Evolutionary conservation across 805 yeast species (phyloP), one percentile per base, ranked within the genome.

Genomic region (Candida michaelii): DNA sequence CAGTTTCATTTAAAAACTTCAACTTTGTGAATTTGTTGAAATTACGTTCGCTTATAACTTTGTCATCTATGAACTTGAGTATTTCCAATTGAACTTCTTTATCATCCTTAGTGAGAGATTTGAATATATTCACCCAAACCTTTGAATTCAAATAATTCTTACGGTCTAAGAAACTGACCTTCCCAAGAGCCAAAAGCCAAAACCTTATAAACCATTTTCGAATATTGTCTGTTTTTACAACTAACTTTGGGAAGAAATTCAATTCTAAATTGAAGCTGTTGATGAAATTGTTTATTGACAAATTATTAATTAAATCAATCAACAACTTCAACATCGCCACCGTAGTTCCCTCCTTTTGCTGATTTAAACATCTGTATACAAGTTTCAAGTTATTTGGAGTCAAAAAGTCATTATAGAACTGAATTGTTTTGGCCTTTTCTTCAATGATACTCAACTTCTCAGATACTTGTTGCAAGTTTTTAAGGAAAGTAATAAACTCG

Each of bases 1-100:
- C 77, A 71, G 85, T 78, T 56, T 90, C 97, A 52, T 87, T 88
- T 54, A 91, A 75, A 12, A 89, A 74, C 46, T 80, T 79, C 46
- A 88, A 76, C 58, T 89, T 90, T 0, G 89, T 76, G 46, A 82
- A 68, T 53, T 81, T 83, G 50, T 79, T 79, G 56, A 81, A 84
- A 10, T 74, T 63, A 2, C 66, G 54, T 50, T 90, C 97, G 19
- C 65, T 58, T 27, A 88, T 54, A 2, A 90, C 73, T 16, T 67
- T 64, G 1, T 63, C 55, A 13, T 71, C 77, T 44, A 88, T 64
- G 18, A 79, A 70, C 0, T 60, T 57, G 2, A 87, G 43, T 0
- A 83, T 65, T 0, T 43, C 43, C 4, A 44, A 39, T 3, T 73
- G 40, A 1, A 65, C 68, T 1, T 48, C 49, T 5, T 62, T 56